Percentiles rank a stretch among this genome's conserved stretches.
Evolutionary conservation across 768 basidiomycete species (phyloP).

Genomic region (Boletus barrowsii): DNA sequence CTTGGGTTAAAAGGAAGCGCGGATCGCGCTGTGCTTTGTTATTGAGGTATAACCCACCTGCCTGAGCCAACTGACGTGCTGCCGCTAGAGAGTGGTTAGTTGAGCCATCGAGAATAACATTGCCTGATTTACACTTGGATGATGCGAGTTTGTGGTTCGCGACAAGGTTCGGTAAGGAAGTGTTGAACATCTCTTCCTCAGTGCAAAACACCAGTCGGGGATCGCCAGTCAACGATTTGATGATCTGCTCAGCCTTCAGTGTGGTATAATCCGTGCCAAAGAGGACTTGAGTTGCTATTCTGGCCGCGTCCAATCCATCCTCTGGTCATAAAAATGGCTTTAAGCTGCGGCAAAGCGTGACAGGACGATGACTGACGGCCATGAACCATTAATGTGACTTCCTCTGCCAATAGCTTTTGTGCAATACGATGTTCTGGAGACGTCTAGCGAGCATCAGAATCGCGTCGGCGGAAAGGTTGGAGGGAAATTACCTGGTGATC

Average conservation of each 20-base stretch:
- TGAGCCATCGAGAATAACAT: not conserved
- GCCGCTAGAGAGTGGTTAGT: constrained; percentile 46
- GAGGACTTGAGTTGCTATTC: constrained; percentile 43
- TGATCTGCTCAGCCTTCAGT: constrained; percentile 54
- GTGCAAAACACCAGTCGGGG: constrained; percentile 57
- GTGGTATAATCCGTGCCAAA: constrained; percentile 38
- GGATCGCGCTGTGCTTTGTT: constrained; percentile 52
- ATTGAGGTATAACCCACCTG: constrained; percentile 75
- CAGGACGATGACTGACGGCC: constrained; percentile 39
- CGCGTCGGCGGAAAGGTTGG: not conserved
- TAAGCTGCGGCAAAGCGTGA: not conserved
- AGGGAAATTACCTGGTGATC: constrained; percentile 51
- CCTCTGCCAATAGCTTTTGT: constrained; percentile 51
- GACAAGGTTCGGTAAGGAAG: constrained; percentile 59
- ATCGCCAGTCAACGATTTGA: constrained; percentile 62
- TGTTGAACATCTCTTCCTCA: constrained; percentile 48
- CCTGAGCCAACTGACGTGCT: constrained; percentile 56
- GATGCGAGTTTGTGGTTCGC: constrained; percentile 53
- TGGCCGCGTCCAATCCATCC: constrained; percentile 40
- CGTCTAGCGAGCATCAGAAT: constrained; percentile 12
- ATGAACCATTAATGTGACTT: constrained; percentile 60
- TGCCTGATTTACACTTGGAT: constrained; percentile 56
- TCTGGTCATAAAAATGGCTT: constrained; percentile 25
- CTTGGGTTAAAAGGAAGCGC: constrained; percentile 37
- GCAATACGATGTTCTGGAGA: constrained; percentile 42